Percentiles rank a stretch among this genome's conserved stretches.
Evolutionary conservation across 768 basidiomycete genomes (phyloP).

Genomic region (Chalciporus chontae): DNA sequence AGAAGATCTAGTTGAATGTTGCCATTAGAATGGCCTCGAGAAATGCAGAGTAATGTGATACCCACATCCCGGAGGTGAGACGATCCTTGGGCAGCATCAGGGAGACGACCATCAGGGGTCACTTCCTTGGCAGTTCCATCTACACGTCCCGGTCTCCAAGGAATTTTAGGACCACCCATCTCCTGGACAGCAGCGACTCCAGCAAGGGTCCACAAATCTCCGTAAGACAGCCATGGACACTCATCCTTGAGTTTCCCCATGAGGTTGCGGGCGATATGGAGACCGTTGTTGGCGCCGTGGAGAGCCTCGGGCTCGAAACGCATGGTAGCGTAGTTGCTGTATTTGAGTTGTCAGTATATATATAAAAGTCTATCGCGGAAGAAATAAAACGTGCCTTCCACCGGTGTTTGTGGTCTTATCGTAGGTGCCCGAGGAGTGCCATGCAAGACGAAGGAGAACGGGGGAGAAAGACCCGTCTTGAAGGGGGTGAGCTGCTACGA

Average conservation of each 20-base stretch:
- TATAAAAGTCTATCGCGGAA: no score
- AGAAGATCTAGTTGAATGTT: constrained; percentile 47
- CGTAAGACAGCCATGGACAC: constrained; percentile 93
- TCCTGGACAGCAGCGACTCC: constrained; percentile 93
- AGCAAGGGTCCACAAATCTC: constrained; percentile 94
- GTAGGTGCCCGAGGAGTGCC: constrained; percentile 93
- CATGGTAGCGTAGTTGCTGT: constrained; percentile 95
- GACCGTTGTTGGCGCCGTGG: constrained; percentile 82
- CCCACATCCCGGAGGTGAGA: constrained; percentile 79
- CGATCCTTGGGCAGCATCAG: constrained; percentile 79
- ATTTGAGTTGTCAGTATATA: no score
- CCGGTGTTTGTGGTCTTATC: constrained; percentile 76
- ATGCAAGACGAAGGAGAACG: constrained; percentile 84
- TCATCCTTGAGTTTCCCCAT: constrained; percentile 88
- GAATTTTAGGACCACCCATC: constrained; percentile 88
- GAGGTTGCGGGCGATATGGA: constrained; percentile 72
- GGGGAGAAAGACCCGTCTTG: constrained; percentile 88
- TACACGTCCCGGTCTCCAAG: constrained; percentile 91
- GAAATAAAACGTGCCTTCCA: constrained; percentile 55
- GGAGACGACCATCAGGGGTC: constrained; percentile 87
- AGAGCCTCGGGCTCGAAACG: constrained; percentile 86
- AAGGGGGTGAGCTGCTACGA: constrained; percentile 2
- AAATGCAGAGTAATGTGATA: not conserved
- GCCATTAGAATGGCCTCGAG: not conserved
- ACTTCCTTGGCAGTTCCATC: constrained; percentile 75